phyloP scores from a whole-genome alignment of 108 stramenopile species.

The Fistulifera pelliculosa region DNA sequence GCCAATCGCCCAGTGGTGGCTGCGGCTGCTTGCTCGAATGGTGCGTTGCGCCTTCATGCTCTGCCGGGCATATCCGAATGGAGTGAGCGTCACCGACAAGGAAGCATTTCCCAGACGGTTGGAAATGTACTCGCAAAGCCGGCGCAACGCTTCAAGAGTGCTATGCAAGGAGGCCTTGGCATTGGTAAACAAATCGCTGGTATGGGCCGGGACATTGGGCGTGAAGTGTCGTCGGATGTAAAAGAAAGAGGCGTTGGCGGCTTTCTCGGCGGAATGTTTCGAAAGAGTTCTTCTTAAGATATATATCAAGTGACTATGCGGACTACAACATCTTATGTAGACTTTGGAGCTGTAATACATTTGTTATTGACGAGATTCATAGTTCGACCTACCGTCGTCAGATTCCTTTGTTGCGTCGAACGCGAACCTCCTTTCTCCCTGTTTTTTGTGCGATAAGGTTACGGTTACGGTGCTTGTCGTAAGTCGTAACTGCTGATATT shows the following conservation, averaged over 20 bases:
- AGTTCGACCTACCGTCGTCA: too few species aligned
- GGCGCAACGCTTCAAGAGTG: conserved; percentile 64
- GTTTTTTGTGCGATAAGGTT: too few species aligned
- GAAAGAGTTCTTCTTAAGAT: conserved; percentile 16
- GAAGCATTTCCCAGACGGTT: conserved; percentile 33
- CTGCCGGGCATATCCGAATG: conserved; percentile 76
- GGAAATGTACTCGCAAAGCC: conserved; percentile 64
- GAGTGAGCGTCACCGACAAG: conserved; percentile 47
- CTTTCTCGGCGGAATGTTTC: conserved; percentile 37
- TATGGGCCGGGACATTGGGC: conserved; percentile 12
- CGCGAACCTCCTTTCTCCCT: too few species aligned
- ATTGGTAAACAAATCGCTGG: conserved; percentile 62
- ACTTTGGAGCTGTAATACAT: too few species aligned
- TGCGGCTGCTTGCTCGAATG: conserved; percentile 77
- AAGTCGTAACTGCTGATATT: too few species aligned
- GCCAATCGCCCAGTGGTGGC: conserved; percentile 75
- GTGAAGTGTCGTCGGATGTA: conserved; percentile 52
- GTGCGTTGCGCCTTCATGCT: conserved; percentile 75
- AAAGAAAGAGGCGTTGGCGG: conserved; percentile 43
- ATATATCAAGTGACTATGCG: too few species aligned
- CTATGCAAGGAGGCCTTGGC: conserved; percentile 59
- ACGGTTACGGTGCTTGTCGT: too few species aligned
- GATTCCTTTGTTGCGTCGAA: too few species aligned
- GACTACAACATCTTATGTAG: too few species aligned
- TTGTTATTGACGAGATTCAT: too few species aligned